Base-by-base conservation (phyloP, 805 yeast genomes). In the Schwanniomyces occidentalis region DNA sequence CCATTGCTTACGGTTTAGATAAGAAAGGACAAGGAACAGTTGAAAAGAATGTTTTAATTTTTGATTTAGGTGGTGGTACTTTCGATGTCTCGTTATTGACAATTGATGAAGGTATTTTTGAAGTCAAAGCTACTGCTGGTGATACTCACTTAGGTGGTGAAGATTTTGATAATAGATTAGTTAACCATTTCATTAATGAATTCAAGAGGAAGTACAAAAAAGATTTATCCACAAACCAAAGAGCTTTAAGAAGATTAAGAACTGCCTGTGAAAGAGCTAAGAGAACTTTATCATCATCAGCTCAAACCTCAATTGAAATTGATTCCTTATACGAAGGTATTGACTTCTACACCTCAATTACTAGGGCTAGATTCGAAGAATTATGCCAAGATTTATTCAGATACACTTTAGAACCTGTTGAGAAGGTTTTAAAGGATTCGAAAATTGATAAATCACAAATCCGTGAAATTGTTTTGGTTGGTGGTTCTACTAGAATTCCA, bases 261-360 rank as follows among this genome's bases (percentile, higher is more conserved):
- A 90, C 97, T 52, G 96, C 97, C 56, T 89, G 96, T 76, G 98
- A 90, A 79, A 85, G 98, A 73, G 98, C 98, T 49, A 90, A 90
- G 95, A 88, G 98, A 80, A 88, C 97, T 46, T 79, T 90, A 59
- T 91, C 97, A 27, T 89, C 96, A 22, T 85, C 95, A 42, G 88
- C 96, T 48, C 96, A 89, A 75, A 60, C 79, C 89, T 37, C 85
- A 85, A 63, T 90, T 50, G 97, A 90, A 76, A 87, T 90, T 61
- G 97, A 90, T 71, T 90, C 97, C 31, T 73, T 90, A 55, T 88
- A 64, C 71, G 96, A 89, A 74, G 97, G 97, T 77, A 70, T 86
- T 56, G 97, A 90, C 73, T 90, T 90, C 80, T 88, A 87, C 82
- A 87, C 96, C 44, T 85, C 95, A 32, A 77, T 89, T 60, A 89